Base-by-base conservation (phyloP, 2,329 filamentous ascomycete species). In the Cadophora luteo-olivacea region DNA sequence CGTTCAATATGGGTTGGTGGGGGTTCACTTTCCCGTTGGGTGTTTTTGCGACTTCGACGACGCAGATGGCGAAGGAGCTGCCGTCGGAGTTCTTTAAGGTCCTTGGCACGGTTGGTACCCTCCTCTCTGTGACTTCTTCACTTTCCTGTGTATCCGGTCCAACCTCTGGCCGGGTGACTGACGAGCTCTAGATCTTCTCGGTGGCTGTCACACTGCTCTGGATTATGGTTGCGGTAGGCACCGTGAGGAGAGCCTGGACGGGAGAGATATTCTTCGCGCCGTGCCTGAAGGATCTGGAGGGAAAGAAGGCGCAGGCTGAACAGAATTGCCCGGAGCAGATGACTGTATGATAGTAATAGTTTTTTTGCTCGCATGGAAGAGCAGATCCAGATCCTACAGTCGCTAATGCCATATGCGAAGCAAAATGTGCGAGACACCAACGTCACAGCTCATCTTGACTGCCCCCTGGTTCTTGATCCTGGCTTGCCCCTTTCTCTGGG, bases 251-350 rank as follows among this genome's bases (percentile, higher is more conserved):
- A 1, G 82, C 83, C 0, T 78, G 81, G 69, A 80, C 79, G 3
- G 85, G 85, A 0, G 76, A 82, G 36, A 70, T 89, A 48, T 86
- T 88, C 73, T 79, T 82, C 69, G 85, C 86, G 11, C 85, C 85
- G 7, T 88, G 85, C 45, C 11, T 61, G 64, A 80, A 78, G 55
- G 79, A 82, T 70, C 22, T 72, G 12, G 66, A 70, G 8, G 69
- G 65, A 29, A 70, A 68, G 51, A 64, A 72, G 57, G 65, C 54
- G 25, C 24, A 60, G 3, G 68, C 65, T 25, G 48, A 67, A 38
- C 33, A 33, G 4, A 67, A 57, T 51, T 67, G 65, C 32, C 58
- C 65, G 22, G 65, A 49, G 45, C 11, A 41, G 24, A 5, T 32
- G 45, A 49, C 38, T 48, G 62, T 64, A 48, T 61, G 14, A 22